Conservation (phyloP, 345 rosid species). For the Populus pruinosa region DNA sequence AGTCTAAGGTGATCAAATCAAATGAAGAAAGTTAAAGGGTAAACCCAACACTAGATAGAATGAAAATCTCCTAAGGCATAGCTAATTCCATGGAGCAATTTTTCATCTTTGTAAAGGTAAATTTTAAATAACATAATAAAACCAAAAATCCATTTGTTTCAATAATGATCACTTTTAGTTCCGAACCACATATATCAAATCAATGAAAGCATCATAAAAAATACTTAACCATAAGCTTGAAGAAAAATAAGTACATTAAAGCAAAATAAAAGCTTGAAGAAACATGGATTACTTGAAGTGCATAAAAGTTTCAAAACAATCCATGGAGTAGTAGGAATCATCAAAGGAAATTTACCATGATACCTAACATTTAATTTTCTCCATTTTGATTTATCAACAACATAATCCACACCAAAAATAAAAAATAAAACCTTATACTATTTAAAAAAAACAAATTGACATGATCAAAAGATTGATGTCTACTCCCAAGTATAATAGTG, state of each 20-base stretch:
- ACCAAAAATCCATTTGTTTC: background rate
- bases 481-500: too few relatives aligned
- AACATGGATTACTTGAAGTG: conserved; percentile 34
- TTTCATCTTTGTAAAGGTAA: background rate
- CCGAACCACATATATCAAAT: background rate
- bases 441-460: too few relatives aligned
- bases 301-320: conserved; percentile 51
- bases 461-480: too few relatives aligned
- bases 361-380: conserved; percentile 44
- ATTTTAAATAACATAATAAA: background rate
- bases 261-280: background rate
- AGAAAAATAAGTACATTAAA: too few relatives aligned
- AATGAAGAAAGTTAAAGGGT: too few relatives aligned
- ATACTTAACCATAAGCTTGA: too few relatives aligned
- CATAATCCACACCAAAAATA: too few relatives aligned
- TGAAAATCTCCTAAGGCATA: too few relatives aligned
- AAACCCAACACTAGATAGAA: too few relatives aligned
- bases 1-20: too few relatives aligned
- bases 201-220: too few relatives aligned
- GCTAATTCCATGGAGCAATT: background rate
- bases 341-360: conserved; percentile 38
- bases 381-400: conserved; percentile 57
- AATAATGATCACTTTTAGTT: background rate
- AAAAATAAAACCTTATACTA: too few relatives aligned
- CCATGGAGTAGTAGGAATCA: conserved; percentile 53